These are phyloP conservation scores for Coriolopsis trogii DNA, from an alignment of 1,284 basidiomycete genomes.

Conservation along the genomic window DNA sequence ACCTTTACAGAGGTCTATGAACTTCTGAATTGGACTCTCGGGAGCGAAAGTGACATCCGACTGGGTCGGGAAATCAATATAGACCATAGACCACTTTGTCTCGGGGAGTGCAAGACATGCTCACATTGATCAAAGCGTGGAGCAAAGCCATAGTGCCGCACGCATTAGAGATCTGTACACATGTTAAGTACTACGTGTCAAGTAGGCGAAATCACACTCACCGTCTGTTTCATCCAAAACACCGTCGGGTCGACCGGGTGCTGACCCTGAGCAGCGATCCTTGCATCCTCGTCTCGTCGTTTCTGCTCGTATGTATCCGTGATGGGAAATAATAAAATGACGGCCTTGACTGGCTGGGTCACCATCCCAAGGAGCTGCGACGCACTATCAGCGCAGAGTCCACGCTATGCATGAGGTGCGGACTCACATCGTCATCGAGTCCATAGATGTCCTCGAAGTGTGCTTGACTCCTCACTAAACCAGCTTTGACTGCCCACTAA, in stretches of 20 bases:
- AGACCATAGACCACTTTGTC: neutral
- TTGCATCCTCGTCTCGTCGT: constrained; percentile 59
- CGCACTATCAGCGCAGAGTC: neutral
- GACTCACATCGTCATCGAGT: constrained; percentile 67
- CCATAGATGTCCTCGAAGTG: constrained; percentile 84
- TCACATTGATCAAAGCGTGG: constrained; percentile 77
- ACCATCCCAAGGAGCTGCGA: constrained; percentile 69
- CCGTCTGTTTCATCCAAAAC: constrained; percentile 80
- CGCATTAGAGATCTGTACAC: constrained; percentile 76
- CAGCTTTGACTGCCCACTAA: constrained; percentile 82
- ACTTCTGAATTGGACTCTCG: constrained; percentile 60
- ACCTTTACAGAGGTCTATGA: constrained; percentile 68
- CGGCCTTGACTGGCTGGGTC: constrained; percentile 74
- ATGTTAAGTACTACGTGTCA: neutral
- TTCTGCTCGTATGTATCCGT: constrained; percentile 51
- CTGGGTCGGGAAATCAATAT: constrained; percentile 36
- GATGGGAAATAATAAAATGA: constrained; percentile 83
- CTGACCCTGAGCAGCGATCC: constrained; percentile 49
- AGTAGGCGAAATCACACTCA: constrained; percentile 33
- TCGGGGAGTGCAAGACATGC: constrained; percentile 25
- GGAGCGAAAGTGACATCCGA: constrained; percentile 58
- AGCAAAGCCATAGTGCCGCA: constrained; percentile 90
- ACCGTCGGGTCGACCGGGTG: constrained; percentile 60
- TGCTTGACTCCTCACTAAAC: constrained; percentile 59
- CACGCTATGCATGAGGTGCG: too few relatives aligned